These are phyloP conservation scores for Amborella trichopoda DNA, from an alignment of 164 flowering plant genomes.

Conservation along the genomic window DNA sequence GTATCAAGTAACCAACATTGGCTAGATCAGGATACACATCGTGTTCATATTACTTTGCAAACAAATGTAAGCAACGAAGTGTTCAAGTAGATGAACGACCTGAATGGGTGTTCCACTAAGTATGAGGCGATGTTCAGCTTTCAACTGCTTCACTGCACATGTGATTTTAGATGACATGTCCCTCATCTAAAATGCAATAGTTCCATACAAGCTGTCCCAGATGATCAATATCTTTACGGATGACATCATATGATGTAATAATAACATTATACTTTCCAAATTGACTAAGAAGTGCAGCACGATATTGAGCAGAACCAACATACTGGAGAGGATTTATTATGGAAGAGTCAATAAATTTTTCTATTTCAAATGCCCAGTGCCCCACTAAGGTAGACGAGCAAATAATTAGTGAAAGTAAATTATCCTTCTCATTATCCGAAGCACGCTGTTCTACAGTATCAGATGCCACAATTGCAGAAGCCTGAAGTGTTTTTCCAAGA, in stretches of 20 bases:
- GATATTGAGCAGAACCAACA: constrained; percentile 88
- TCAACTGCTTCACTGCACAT: constrained; percentile 78
- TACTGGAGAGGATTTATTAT: constrained; percentile 68
- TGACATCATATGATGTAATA: constrained; percentile 92
- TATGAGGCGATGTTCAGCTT: constrained; percentile 81
- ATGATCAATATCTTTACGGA: constrained; percentile 83
- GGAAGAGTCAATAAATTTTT: constrained; percentile 76
- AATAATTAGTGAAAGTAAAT: constrained; percentile 52
- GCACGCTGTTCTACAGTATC: constrained; percentile 65
- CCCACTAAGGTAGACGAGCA: constrained; percentile 98
- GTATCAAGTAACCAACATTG: too few relatives aligned
- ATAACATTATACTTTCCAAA: constrained; percentile 70
- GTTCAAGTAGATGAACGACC: too few relatives aligned
- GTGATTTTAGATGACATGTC: constrained; percentile 97
- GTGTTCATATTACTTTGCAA: too few relatives aligned
- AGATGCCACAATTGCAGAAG: constrained; percentile 98
- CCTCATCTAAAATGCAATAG: constrained; percentile 93
- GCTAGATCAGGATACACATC: too few relatives aligned
- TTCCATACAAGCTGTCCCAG: constrained; percentile 72
- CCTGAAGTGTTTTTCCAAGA: constrained; percentile 97
- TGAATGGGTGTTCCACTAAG: constrained; percentile 99
- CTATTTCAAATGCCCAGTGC: constrained; percentile 99
- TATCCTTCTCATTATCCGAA: constrained; percentile 19
- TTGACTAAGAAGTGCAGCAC: constrained; percentile 39
- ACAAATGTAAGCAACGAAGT: too few relatives aligned